phyloP scores from a whole-genome alignment of 108 stramenopile genomes.

The Nitzschia putrida region DNA sequence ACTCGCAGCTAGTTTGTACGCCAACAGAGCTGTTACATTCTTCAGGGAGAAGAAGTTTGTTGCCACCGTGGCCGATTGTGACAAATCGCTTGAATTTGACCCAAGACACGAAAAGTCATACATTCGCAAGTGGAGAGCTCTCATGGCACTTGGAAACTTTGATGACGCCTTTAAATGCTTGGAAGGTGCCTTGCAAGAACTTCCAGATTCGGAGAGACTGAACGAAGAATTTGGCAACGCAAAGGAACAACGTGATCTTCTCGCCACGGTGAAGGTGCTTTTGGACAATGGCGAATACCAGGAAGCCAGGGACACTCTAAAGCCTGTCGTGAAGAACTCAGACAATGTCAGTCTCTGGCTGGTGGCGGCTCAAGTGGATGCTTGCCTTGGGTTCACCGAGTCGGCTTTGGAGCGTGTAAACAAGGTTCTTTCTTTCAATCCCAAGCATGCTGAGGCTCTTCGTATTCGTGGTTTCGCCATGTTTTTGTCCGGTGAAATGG shows the following conservation, averaged over 20 bases:
- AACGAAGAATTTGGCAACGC: slow-evolving; percentile 40
- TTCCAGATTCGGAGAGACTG: slow-evolving; percentile 43
- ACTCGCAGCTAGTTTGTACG: slow-evolving; percentile 42
- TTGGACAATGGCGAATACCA: slow-evolving; percentile 36
- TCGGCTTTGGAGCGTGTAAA: slow-evolving; percentile 43
- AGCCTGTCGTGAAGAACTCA: slow-evolving; percentile 35
- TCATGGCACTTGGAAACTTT: slow-evolving; percentile 57
- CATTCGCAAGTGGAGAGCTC: slow-evolving; percentile 56
- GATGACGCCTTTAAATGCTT: slow-evolving; percentile 46
- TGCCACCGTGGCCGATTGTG: slow-evolving; percentile 47
- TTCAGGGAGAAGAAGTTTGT: slow-evolving; percentile 52
- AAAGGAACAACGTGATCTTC: slow-evolving; percentile 32
- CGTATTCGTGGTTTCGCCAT: slow-evolving; percentile 43
- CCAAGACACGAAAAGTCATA: slow-evolving; percentile 51
- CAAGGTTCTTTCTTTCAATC: slow-evolving; percentile 45
- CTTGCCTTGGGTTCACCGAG: slow-evolving; percentile 39
- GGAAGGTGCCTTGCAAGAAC: slow-evolving; percentile 32
- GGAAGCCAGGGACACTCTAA: slow-evolving; percentile 31
- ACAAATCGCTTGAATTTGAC: slow-evolving; percentile 46
- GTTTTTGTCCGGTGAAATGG: slow-evolving; percentile 51
- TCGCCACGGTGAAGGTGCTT: slow-evolving; percentile 22
- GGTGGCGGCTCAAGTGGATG: slow-evolving; percentile 43
- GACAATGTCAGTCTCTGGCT: slow-evolving; percentile 48
- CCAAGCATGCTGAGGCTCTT: slow-evolving; percentile 42
- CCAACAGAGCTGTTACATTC: slow-evolving; percentile 55